Percentiles rank a stretch among this genome's conserved stretches.
phyloP scores from a whole-genome alignment of 192 early-diverging fungal species.

The Spizellomyces punctatus region DNA sequence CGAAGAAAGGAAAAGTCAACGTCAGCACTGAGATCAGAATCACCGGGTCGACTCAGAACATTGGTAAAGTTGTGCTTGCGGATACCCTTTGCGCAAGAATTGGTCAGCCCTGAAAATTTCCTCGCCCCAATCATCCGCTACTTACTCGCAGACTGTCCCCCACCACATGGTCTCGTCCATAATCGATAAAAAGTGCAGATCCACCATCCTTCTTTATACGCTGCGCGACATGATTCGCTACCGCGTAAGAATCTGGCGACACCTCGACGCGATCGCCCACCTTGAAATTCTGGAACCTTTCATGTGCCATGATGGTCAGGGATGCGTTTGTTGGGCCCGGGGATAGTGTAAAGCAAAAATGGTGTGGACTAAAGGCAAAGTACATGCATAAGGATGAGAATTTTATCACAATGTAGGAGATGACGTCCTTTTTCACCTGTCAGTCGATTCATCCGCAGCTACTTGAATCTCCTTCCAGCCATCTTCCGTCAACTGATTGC shows the following conservation, averaged over 20 bases:
- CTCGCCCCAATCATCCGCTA: not conserved
- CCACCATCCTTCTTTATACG: constrained; percentile 71
- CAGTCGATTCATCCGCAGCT: constrained; percentile 71
- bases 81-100: constrained; percentile 65
- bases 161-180: constrained; percentile 78
- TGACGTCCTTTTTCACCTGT: constrained; percentile 36
- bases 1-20: constrained; percentile 74
- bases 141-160: constrained; percentile 77
- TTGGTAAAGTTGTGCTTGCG: constrained; percentile 78
- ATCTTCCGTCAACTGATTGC: constrained; percentile 58
- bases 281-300: constrained; percentile 46
- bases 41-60: constrained; percentile 79
- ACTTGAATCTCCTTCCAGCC: constrained; percentile 92
- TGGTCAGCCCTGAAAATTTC: not conserved
- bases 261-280: constrained; percentile 83
- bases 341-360: constrained; percentile 77
- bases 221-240: constrained; percentile 69
- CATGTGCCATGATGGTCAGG: constrained; percentile 9
- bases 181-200: constrained; percentile 81
- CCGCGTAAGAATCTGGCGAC: constrained; percentile 74
- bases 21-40: constrained; percentile 87
- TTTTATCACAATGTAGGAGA: too few species aligned
- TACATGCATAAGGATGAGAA: too few species aligned
- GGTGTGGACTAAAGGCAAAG: constrained; percentile 52
- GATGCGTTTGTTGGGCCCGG: constrained; percentile 62